A percentile compares a stretch with the other conserved stretches of the same genome.
Conservation (phyloP, 345 rosid species). For the Salix udensis region DNA sequence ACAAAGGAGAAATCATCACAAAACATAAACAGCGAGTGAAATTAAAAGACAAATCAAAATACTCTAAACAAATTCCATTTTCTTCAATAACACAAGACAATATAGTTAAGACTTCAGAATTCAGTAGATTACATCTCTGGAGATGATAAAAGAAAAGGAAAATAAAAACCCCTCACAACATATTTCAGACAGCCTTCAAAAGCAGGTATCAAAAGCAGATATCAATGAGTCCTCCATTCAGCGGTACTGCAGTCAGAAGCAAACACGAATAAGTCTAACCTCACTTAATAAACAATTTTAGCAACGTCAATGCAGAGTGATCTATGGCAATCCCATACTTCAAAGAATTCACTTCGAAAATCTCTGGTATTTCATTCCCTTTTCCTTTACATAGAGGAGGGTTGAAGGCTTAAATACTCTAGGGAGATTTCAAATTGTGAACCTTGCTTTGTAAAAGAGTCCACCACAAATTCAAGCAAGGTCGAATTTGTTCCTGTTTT, state of each 20-base stretch:
- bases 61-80: not conserved
- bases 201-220: no score
- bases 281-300: not conserved
- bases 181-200: not conserved
- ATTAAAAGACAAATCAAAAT: not conserved
- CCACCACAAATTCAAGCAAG: not conserved
- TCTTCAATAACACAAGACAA: not conserved
- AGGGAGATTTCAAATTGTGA: not conserved
- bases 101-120: not conserved
- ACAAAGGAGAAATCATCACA: not conserved
- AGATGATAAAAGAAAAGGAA: not conserved
- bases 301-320: not conserved
- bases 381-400: not conserved
- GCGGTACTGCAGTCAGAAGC: conserved; percentile 13
- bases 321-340: not conserved
- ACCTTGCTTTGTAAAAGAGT: not conserved
- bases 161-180: not conserved
- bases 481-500: not conserved
- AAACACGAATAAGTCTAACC: not conserved
- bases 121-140: not conserved
- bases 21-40: not conserved
- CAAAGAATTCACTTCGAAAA: not conserved
- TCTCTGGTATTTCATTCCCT: not conserved
- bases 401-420: not conserved
- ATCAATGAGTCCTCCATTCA: not conserved